Evolutionary conservation across 2,329 filamentous ascomycete genomes (phyloP).

Genomic region (Xylogone sp.): DNA sequence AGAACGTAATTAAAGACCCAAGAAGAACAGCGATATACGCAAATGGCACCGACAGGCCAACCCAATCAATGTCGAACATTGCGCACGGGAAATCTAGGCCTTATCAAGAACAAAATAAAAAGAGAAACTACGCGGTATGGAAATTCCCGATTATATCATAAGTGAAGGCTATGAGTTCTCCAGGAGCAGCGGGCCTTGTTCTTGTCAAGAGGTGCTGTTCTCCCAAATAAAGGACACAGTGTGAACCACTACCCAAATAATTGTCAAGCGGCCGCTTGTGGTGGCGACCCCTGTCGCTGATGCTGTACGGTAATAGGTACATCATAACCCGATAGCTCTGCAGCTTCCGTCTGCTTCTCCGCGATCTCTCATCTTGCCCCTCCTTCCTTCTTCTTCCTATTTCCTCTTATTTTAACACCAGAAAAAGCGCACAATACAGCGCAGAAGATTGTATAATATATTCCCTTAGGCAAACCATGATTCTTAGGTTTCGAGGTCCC

Average conservation of each 20-base stretch:
- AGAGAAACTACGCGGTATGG: neutral
- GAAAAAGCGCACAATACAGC: neutral
- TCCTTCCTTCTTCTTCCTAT: neutral
- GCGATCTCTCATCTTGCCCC: constrained; percentile 1
- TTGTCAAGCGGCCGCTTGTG: neutral
- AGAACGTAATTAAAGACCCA: constrained; percentile 88
- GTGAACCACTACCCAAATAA: neutral
- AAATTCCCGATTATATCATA: neutral
- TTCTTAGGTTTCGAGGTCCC: constrained; percentile 66
- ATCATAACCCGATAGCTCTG: constrained; percentile 5
- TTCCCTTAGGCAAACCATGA: constrained; percentile 13
- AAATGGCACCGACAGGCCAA: constrained; percentile 80
- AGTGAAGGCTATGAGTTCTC: neutral
- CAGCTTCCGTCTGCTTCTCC: constrained; percentile 12
- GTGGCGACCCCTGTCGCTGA: neutral
- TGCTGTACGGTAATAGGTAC: neutral
- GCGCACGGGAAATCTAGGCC: constrained; percentile 13
- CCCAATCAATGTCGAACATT: constrained; percentile 62
- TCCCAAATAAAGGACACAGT: neutral
- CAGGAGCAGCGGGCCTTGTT: neutral
- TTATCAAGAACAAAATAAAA: neutral
- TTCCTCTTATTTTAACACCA: neutral
- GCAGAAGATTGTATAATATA: neutral
- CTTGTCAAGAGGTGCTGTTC: neutral
- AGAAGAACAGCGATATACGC: constrained; percentile 85